phyloP scores from a whole-genome alignment of 768 basidiomycete species.

The Suillus paluster region DNA sequence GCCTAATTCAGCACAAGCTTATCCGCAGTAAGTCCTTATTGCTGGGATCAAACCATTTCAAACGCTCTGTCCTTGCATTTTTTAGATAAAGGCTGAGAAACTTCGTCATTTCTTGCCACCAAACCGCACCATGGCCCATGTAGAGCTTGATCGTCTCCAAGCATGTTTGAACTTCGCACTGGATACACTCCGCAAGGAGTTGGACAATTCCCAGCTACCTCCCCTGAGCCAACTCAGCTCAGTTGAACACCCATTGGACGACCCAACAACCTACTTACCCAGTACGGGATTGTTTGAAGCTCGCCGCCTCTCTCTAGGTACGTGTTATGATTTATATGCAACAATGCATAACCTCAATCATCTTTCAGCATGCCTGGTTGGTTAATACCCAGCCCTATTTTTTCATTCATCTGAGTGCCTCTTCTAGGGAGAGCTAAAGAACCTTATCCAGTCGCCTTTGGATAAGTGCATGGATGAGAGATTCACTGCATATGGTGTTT shows the following conservation, averaged over 20 bases:
- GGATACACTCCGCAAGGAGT: background rate
- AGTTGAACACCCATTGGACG: slow-evolving; percentile 6
- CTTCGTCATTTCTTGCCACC: background rate
- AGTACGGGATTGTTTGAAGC: too few relatives aligned
- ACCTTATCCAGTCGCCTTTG: background rate
- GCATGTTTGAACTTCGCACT: background rate
- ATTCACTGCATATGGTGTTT: slow-evolving; percentile 19
- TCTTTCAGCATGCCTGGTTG: too few relatives aligned
- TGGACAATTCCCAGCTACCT: background rate
- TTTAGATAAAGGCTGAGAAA: background rate
- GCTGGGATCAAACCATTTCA: too few relatives aligned
- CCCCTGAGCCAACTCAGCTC: background rate
- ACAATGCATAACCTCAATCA: too few relatives aligned
- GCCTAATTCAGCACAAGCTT: too few relatives aligned
- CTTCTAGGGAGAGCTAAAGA: slow-evolving; percentile 1
- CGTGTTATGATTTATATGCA: too few relatives aligned
- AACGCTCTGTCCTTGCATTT: too few relatives aligned
- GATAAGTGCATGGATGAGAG: background rate
- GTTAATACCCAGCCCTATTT: background rate
- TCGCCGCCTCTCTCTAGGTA: too few relatives aligned
- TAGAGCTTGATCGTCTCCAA: slow-evolving; percentile 1
- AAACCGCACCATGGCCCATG: background rate
- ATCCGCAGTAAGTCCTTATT: too few relatives aligned
- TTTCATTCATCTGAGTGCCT: background rate
- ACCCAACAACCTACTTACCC: too few relatives aligned